These are phyloP conservation scores for Lachnellula arida DNA, from an alignment of 2,329 filamentous ascomycete species.

Conservation along the genomic window DNA sequence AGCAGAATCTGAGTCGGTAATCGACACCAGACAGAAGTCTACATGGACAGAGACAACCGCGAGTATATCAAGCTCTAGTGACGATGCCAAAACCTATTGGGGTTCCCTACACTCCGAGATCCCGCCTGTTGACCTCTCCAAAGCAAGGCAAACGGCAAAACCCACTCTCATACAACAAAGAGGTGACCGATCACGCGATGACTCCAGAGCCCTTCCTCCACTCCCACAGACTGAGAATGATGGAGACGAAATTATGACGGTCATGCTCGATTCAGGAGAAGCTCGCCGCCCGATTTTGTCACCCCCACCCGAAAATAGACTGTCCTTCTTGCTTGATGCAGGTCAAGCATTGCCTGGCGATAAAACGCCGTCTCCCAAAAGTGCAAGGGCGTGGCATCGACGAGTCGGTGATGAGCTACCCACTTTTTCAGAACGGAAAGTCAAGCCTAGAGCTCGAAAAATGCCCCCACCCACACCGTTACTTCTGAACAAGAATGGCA, in stretches of 20 bases:
- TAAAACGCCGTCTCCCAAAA: conserved; percentile 11
- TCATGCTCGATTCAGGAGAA: conserved; percentile 41
- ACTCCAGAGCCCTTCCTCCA: conserved; percentile 1
- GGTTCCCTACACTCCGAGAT: conserved; percentile 48
- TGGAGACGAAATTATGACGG: conserved; percentile 38
- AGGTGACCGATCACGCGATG: neutral
- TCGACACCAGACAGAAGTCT: conserved; percentile 34
- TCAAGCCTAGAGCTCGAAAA: conserved; percentile 43
- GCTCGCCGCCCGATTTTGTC: conserved; percentile 20
- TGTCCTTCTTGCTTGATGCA: conserved; percentile 30
- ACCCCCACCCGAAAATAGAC: conserved; percentile 18
- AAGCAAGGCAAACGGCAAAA: conserved; percentile 38
- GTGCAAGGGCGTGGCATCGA: conserved; percentile 43
- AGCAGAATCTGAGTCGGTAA: conserved; percentile 5
- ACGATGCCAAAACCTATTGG: conserved; percentile 43
- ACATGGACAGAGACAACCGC: conserved; percentile 28
- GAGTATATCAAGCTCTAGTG: conserved; percentile 31
- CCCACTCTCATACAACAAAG: conserved; percentile 37
- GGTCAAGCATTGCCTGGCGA: conserved; percentile 19
- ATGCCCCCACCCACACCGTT: conserved; percentile 54
- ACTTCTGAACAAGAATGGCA: conserved; percentile 40
- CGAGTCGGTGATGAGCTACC: conserved; percentile 55
- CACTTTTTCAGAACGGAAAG: conserved; percentile 52
- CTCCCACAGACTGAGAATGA: conserved; percentile 13
- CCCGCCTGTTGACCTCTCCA: conserved; percentile 40